Evolutionary conservation across 164 flowering plant genomes (phyloP).

Genomic region (Macadamia integrifolia): DNA sequence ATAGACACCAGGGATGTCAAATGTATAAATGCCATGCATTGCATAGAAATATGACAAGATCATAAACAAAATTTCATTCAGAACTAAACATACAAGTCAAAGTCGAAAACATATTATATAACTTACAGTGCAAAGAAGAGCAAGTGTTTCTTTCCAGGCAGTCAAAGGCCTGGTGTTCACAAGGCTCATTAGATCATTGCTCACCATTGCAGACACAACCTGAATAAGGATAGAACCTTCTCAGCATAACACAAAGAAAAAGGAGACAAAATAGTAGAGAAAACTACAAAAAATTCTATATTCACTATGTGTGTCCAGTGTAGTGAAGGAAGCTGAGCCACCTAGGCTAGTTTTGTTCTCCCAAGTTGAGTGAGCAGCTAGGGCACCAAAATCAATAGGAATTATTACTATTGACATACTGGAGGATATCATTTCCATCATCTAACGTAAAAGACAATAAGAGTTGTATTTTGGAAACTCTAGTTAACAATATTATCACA

Average conservation of each 20-base stretch:
- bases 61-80: not conserved
- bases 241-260: not conserved
- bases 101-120: not conserved
- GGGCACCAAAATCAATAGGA: too few species aligned
- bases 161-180: constrained; percentile 76
- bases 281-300: not conserved
- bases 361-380: too few species aligned
- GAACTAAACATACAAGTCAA: not conserved
- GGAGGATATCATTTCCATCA: too few species aligned
- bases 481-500: too few species aligned
- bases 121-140: constrained; percentile 94
- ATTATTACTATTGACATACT: too few species aligned
- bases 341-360: too few species aligned
- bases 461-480: too few species aligned
- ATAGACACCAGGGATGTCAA: not conserved
- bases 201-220: constrained; percentile 86
- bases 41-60: not conserved
- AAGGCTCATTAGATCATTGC: constrained; percentile 83
- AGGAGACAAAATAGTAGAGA: not conserved
- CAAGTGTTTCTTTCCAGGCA: constrained; percentile 93
- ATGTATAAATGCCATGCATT: not conserved
- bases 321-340: too few species aligned
- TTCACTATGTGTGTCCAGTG: too few species aligned
- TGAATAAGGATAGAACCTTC: constrained; percentile 13
- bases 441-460: too few species aligned